phyloP scores from a whole-genome alignment of 768 basidiomycete species.

The Mycena kentingensis region DNA sequence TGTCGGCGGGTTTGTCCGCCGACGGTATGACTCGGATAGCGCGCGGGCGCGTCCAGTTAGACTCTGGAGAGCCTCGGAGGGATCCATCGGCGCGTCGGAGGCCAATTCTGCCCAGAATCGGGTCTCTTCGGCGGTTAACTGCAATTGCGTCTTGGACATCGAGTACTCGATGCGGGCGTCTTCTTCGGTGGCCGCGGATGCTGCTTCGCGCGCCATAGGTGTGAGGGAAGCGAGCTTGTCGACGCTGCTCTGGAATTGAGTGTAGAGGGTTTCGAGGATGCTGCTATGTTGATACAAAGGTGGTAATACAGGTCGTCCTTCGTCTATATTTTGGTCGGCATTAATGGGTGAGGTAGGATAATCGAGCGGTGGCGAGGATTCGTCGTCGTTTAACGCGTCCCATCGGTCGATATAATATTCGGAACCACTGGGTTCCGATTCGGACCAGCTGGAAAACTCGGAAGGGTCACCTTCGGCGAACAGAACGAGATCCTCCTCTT shows the following conservation, averaged over 20 bases:
- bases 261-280: constrained; percentile 38
- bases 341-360: background rate
- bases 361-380: background rate
- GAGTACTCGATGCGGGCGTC: constrained; percentile 45
- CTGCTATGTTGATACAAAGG: background rate
- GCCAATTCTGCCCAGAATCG: constrained; percentile 55
- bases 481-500: background rate
- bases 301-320: background rate
- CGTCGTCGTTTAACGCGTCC: background rate
- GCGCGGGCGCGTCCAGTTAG: constrained; percentile 28
- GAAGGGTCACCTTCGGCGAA: background rate
- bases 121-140: constrained; percentile 62
- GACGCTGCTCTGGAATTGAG: constrained; percentile 49
- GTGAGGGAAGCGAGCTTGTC: constrained; percentile 45
- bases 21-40: constrained; percentile 66
- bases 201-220: constrained; percentile 17
- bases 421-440: too few species aligned
- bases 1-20: constrained; percentile 64
- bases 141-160: constrained; percentile 64
- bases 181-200: constrained; percentile 16
- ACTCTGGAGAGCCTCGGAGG: constrained; percentile 17
- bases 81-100: constrained; percentile 7
- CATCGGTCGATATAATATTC: too few species aligned
- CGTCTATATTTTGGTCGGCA: background rate
- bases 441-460: too few species aligned